These are phyloP conservation scores for Irineochytrium annulatum DNA, from an alignment of 192 early-diverging fungal genomes.

Conservation along the genomic window DNA sequence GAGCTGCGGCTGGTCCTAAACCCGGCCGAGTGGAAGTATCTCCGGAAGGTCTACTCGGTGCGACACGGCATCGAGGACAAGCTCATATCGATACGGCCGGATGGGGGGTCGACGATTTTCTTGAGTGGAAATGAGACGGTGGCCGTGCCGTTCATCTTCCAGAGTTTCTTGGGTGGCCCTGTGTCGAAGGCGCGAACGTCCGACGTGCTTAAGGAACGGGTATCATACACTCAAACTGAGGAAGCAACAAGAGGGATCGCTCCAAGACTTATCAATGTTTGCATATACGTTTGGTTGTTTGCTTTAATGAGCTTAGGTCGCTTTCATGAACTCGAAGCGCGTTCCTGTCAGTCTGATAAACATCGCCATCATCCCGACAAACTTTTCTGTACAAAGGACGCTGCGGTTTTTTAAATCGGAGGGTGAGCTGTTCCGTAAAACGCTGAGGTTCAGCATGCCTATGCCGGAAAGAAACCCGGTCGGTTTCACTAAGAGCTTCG, in stretches of 20 bases:
- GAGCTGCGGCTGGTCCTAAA: slow-evolving; percentile 35
- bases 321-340: slow-evolving; percentile 23
- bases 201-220: no score
- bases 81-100: slow-evolving; percentile 14
- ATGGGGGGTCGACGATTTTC: slow-evolving; percentile 20
- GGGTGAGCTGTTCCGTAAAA: slow-evolving; percentile 36
- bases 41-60: slow-evolving; percentile 25
- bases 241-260: no score
- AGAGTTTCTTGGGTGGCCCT: slow-evolving; percentile 33
- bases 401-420: slow-evolving; percentile 41
- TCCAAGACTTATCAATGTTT: not conserved
- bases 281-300: not conserved
- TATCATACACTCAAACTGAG: no score
- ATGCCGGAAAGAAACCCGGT: no score
- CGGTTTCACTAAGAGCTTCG: no score
- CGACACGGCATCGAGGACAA: slow-evolving; percentile 26
- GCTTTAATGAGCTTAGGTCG: no score
- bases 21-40: slow-evolving; percentile 32
- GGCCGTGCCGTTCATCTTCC: slow-evolving; percentile 45
- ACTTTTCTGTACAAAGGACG: slow-evolving; percentile 24
- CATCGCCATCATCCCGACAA: slow-evolving; percentile 23
- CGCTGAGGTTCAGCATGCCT: slow-evolving; percentile 20
- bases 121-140: slow-evolving; percentile 32
- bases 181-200: slow-evolving; percentile 7
- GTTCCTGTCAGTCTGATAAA: not conserved